Percentiles rank a stretch among this genome's conserved stretches.
Evolutionary conservation across 2,329 filamentous ascomycete species (phyloP).

Genomic region (Amesomyces nigricolor): DNA sequence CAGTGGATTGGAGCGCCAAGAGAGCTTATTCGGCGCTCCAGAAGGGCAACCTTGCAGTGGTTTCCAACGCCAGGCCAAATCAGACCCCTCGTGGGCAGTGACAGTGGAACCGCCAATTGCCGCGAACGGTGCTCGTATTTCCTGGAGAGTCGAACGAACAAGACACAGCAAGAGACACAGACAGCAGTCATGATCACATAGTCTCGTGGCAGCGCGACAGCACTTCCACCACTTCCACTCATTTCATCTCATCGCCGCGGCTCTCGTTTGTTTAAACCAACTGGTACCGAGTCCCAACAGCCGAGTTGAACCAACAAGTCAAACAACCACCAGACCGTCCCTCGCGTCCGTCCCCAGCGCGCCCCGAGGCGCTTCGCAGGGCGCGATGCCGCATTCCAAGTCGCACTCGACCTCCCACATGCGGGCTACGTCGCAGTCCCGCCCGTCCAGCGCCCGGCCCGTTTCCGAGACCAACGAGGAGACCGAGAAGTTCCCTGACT

Average conservation of each 20-base stretch:
- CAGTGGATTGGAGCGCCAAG: slow-evolving; percentile 21
- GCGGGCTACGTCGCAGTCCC: slow-evolving; percentile 33
- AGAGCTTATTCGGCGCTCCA: slow-evolving; percentile 17
- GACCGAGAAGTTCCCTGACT: slow-evolving; percentile 56
- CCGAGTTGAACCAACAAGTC: too few relatives aligned
- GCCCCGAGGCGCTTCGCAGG: neutral
- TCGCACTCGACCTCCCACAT: slow-evolving; percentile 26
- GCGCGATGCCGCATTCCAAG: slow-evolving; percentile 39
- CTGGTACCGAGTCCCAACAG: too few relatives aligned
- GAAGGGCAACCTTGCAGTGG: neutral
- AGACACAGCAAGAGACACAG: neutral
- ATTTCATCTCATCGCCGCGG: slow-evolving; percentile 1
- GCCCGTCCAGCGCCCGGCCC: slow-evolving; percentile 29
- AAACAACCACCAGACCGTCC: too few relatives aligned
- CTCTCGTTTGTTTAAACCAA: neutral
- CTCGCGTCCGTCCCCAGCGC: too few relatives aligned
- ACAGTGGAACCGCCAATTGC: slow-evolving; percentile 10
- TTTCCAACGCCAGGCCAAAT: neutral
- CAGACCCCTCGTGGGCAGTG: neutral
- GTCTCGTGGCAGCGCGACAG: slow-evolving; percentile 3
- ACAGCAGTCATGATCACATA: slow-evolving; percentile 19
- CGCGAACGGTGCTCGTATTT: slow-evolving; percentile 4
- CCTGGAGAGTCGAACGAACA: neutral
- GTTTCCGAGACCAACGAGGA: slow-evolving; percentile 25
- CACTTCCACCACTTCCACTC: slow-evolving; percentile 11